Evolutionary conservation across 192 early-diverging fungal genomes (phyloP), one percentile per base, ranked within the genome.

Genomic region (Entomortierella chlamydospora): DNA sequence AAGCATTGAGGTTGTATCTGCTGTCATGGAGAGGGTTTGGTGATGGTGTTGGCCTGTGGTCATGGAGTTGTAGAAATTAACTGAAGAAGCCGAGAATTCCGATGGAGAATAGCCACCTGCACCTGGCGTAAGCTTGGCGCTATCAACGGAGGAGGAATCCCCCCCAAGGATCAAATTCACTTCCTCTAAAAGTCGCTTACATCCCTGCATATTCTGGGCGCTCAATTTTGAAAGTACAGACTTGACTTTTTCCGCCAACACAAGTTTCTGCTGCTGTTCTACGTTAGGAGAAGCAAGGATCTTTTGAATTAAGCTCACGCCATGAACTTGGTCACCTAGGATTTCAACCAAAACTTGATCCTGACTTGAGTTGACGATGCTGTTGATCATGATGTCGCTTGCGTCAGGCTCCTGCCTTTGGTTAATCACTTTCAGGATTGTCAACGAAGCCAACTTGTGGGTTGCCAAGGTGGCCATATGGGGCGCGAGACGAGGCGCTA

Each of bases 371-470:
- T 90, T 94, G 84, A 98, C 94, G 18, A 99, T 86, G 39, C 90
- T 90, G 55, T 94, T 88, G 28, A 99, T 84, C 39, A 98, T 83
- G 33, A 91, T 63, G 7, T 95, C 92, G 59, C 96, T 93, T 17
- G 97, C 98, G 49, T 96, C 93, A 34, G 93, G 87, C 81, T 99
- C 98, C 34, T 90, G 84, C 31, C 92, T 66, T 83, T 99, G 97
- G 72, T 95, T 95, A 43, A 96, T 92, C 55, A 99, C 82, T 81
- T 98, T 98, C 64, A 95, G 84, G 55, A 98, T 84, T 0, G 93
- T 93, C 17, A 91, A 66, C 5, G 91, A 91, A 31, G 95, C 96
- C 30, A 99, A 83, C 83, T 99, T 99, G 83, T 98, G 94, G 10
- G 92, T 92, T 42, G 93, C 95, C 34, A 99, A 83, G 20, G 88